Evolutionary conservation across 108 stramenopile species (phyloP).

Genomic region (Pelagomonas calceolata): DNA sequence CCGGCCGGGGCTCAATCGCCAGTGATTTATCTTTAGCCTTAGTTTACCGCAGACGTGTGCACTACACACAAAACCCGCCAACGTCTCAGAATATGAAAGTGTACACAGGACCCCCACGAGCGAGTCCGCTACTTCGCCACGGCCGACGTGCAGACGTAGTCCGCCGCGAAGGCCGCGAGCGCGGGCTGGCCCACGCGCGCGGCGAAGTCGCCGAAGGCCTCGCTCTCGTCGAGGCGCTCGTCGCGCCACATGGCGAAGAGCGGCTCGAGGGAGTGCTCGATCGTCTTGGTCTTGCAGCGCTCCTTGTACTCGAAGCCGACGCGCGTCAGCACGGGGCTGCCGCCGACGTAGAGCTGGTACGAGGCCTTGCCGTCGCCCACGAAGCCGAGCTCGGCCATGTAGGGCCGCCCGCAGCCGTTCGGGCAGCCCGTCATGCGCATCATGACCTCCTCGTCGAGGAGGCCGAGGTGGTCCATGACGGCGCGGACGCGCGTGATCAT

Average conservation of each 20-base stretch:
- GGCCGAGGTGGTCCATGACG: conserved; percentile 64
- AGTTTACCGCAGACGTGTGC: too few relatives aligned
- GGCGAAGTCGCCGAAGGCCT: conserved; percentile 85
- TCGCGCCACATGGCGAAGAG: conserved; percentile 71
- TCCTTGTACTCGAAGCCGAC: conserved; percentile 80
- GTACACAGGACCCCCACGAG: too few relatives aligned
- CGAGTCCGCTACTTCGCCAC: too few relatives aligned
- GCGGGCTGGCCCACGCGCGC: conserved; percentile 49
- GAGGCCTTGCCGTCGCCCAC: conserved; percentile 86
- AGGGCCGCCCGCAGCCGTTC: conserved; percentile 94
- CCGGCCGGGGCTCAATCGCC: too few relatives aligned
- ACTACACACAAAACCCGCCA: too few relatives aligned
- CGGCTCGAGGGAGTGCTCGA: conserved; percentile 75
- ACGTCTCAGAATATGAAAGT: too few relatives aligned
- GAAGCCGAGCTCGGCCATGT: conserved; percentile 97
- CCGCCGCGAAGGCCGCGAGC: not conserved
- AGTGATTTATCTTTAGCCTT: too few relatives aligned
- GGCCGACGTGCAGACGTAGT: not conserved
- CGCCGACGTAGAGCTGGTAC: conserved; percentile 93
- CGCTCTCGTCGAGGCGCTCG: conserved; percentile 56
- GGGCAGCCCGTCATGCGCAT: conserved; percentile 98
- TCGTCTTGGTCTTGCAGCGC: conserved; percentile 59
- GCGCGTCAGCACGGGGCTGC: conserved; percentile 76
- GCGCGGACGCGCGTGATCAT: conserved; percentile 70
- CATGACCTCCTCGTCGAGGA: conserved; percentile 59